phyloP scores from a whole-genome alignment of 1,284 basidiomycete species.

The Trametes pubescens region DNA sequence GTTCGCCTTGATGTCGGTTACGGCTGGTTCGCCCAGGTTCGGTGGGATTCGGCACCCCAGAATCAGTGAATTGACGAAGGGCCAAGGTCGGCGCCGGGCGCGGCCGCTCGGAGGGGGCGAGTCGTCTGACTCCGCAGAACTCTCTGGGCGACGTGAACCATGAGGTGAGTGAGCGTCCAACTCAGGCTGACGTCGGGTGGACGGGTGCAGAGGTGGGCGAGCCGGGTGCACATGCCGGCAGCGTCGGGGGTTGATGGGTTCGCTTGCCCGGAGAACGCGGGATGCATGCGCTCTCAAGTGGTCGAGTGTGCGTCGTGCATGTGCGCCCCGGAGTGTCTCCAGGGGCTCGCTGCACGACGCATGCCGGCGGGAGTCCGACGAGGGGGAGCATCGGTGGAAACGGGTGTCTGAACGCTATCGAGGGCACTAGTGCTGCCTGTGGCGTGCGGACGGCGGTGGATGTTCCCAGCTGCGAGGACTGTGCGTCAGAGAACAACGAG shows the following conservation, averaged over 20 bases:
- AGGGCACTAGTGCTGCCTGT: slow-evolving; percentile 9
- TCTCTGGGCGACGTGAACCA: not conserved
- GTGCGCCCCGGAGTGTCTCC: not conserved
- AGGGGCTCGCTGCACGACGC: too few relatives aligned
- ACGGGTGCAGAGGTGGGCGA: not conserved
- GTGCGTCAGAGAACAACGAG: slow-evolving; percentile 3
- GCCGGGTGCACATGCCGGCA: not conserved
- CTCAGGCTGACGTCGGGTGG: not conserved
- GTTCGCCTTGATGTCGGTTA: slow-evolving; percentile 19
- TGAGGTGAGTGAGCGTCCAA: not conserved
- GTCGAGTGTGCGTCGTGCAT: not conserved
- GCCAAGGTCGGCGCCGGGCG: not conserved
- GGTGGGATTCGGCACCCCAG: slow-evolving; percentile 13
- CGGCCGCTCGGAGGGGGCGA: not conserved
- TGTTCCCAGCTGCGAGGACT: slow-evolving; percentile 8
- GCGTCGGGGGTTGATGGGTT: not conserved
- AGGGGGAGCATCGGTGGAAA: not conserved
- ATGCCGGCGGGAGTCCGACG: slow-evolving; percentile 8
- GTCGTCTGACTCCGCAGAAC: slow-evolving; percentile 2
- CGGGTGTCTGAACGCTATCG: slow-evolving; percentile 24
- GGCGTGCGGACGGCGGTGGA: slow-evolving; percentile 13
- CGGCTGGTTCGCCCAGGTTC: not conserved
- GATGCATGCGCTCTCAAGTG: too few relatives aligned
- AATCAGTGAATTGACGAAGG: slow-evolving; percentile 15
- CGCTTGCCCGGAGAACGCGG: not conserved